These are phyloP conservation scores for Leishmania major DNA, from an alignment of 208 protist species.

Conservation along the genomic window DNA sequence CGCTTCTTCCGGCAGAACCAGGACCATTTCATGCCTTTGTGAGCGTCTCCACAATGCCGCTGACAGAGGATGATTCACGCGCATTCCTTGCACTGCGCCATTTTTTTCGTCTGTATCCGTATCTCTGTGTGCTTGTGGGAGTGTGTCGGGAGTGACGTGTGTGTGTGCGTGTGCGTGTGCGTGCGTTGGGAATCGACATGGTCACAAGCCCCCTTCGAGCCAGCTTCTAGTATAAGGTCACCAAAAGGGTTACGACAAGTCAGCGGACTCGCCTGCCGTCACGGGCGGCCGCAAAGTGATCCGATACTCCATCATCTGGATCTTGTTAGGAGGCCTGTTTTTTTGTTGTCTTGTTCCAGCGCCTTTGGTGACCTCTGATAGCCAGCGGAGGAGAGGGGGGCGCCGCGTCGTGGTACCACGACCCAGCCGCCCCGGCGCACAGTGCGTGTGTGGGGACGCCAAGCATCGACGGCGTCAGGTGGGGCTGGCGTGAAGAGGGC, in stretches of 20 bases:
- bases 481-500: too few species aligned
- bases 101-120: neutral
- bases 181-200: neutral
- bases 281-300: too few species aligned
- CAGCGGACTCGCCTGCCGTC: too few species aligned
- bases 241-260: too few species aligned
- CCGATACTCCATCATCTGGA: too few species aligned
- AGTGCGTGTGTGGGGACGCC: too few species aligned
- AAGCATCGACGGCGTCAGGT: neutral
- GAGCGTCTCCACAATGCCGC: neutral
- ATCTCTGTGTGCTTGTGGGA: neutral
- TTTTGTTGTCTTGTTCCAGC: neutral
- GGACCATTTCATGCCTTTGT: slow-evolving; percentile 80
- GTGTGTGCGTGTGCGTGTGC: neutral
- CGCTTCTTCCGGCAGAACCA: slow-evolving; percentile 86
- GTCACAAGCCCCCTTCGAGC: too few species aligned
- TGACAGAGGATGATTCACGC: neutral
- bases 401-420: neutral
- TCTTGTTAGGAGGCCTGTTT: neutral
- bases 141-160: neutral
- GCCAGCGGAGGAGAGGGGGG: too few species aligned
- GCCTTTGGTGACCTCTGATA: neutral
- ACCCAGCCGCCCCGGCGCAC: too few species aligned
- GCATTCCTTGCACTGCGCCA: too few species aligned
- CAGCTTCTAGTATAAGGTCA: too few species aligned